Evolutionary conservation across 1,284 basidiomycete genomes (phyloP), one percentile per base, ranked within the genome.

Genomic region (Papiliotrema nemorosa): DNA sequence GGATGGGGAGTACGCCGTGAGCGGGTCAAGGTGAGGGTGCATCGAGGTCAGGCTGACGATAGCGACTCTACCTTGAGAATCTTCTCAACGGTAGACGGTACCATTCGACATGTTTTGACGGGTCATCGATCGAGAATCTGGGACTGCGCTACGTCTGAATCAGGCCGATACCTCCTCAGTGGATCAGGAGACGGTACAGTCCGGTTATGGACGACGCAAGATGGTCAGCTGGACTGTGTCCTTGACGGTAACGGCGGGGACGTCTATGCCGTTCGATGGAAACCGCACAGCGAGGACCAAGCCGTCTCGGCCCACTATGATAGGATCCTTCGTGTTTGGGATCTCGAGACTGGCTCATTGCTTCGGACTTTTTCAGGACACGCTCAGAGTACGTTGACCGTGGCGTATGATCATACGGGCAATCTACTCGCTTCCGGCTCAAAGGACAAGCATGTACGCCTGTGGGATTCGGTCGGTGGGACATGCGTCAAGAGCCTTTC

Each of bases 281-380:
- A 72, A 43, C 73, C 76, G 0, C 66, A 69, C 27, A 62, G 66
- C 26, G 58, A 66, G 10, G 18, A 36, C 49, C 71, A 75, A 41
- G 47, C 78, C 20, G 71, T 74, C 2, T 63, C 76, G 0, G 77
- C 76, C 5, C 74, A 74, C 14, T 79, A 78, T 54, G 78, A 79
- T 60, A 73, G 75, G 60, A 76, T 78, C 5, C 62, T 79, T 2
- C 63, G 77, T 3, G 63, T 73, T 26, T 78, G 75, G 67, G 77
- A 78, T 55, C 63, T 78, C 34, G 72, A 75, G 31, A 69, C 73
- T 0, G 69, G 69, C 22, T 67, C 74, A 13, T 68, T 74, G 26
- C 58, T 78, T 24, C 69, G 76, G 47, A 79, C 78, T 5, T 78
- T 78, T 49, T 78, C 78, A 2, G 78, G 78, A 0, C 78, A 78